Evolutionary conservation across 768 basidiomycete genomes (phyloP).

Genomic region (Mycena galericulata): DNA sequence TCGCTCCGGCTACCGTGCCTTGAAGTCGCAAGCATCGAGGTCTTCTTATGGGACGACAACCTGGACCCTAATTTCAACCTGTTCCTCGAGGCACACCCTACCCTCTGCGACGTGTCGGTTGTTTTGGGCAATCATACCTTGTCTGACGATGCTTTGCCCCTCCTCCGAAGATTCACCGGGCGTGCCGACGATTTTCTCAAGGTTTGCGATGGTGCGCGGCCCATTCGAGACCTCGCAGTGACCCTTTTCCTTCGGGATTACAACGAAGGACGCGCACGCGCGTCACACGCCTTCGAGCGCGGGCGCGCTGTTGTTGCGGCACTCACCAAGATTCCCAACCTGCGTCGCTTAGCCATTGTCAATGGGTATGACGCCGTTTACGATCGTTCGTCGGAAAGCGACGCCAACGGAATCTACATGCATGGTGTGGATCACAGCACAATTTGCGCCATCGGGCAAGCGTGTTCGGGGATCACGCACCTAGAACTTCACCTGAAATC

Average conservation of each 20-base stretch:
- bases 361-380: constrained; percentile 10
- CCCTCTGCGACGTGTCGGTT: constrained; percentile 2
- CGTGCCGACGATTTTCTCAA: constrained; percentile 22
- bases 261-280: constrained; percentile 3
- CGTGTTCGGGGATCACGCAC: constrained; percentile 16
- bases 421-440: constrained; percentile 13
- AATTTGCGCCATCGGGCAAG: constrained; percentile 16
- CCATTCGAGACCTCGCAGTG: constrained; percentile 17
- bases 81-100: constrained; percentile 19
- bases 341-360: constrained; percentile 17
- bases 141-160: constrained; percentile 17
- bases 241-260: constrained; percentile 18
- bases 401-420: constrained; percentile 9
- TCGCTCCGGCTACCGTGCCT: constrained; percentile 17
- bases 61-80: constrained; percentile 13
- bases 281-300: constrained; percentile 6
- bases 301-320: constrained; percentile 12
- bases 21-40: constrained; percentile 8
- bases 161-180: constrained; percentile 13
- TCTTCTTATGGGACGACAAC: constrained; percentile 9
- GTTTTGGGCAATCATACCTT: constrained; percentile 1
- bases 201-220: constrained; percentile 17
- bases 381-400: neutral
- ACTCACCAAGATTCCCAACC: constrained; percentile 15
- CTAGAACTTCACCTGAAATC: constrained; percentile 20